Base-by-base conservation (phyloP, 495 filamentous ascomycete genomes). In the Tuber aestivum region DNA sequence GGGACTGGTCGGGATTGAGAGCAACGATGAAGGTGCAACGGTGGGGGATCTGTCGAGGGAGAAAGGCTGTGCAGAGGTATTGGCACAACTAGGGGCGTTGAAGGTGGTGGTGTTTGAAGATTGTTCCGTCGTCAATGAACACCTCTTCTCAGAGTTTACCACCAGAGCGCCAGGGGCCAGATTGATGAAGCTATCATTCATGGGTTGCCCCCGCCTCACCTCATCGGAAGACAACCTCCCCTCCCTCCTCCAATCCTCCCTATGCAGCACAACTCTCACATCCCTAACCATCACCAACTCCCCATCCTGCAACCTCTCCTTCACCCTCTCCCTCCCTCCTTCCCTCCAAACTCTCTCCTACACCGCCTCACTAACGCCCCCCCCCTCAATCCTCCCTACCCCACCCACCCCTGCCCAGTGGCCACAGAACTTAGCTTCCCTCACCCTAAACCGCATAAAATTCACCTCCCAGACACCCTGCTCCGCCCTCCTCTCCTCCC, bases 21-120 rank as follows among this genome's bases (percentile, higher is more conserved):
- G 72, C 3, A 72, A 65, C 10, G 72, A 71, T 61, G 76, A 77
- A 71, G 70, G 74, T 68, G 73, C 83, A 69, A 77, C 84, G 20
- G 77, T 80, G 72, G 79, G 83, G 72, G 77, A 81, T 27, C 74
- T 79, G 44, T 79, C 78, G 42, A 42, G 83, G 80, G 76, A 83
- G 77, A 74, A 81, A 80, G 56, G 76, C 74, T 72, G 80, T 80
- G 76, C 77, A 16, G 40, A 50, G 3, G 45, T 78, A 12, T 12
- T 77, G 3, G 37, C 75, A 12, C 23, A 18, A 0, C 45, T 78
- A 10, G 38, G 68, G 23, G 37, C 38, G 4, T 71, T 78, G 40
- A 42, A 32, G 40, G 61, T 73, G 41, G 40, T 78, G 41, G 41
- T 40, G 5, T 71, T 78, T 18, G 70, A 77, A 41, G 72, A 69